Percentiles rank a stretch among this genome's conserved stretches.
These are phyloP conservation scores for Rhizopus arrhizus DNA, from an alignment of 371 early-diverging fungal genomes.

Conservation along the genomic window DNA sequence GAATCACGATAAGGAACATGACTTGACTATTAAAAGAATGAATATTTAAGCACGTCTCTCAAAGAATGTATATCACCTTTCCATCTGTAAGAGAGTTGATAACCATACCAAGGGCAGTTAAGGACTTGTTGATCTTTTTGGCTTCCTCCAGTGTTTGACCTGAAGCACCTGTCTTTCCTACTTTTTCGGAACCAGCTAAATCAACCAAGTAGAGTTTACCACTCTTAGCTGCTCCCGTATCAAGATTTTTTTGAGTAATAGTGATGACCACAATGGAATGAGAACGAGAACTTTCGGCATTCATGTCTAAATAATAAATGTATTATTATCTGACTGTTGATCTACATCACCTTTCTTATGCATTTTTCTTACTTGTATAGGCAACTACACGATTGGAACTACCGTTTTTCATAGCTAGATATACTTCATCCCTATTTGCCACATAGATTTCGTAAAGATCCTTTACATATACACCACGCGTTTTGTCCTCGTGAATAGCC, in stretches of 20 bases:
- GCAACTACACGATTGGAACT: constrained; percentile 89
- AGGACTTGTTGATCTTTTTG: constrained; percentile 99
- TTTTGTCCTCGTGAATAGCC: constrained; percentile 94
- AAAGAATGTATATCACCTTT: constrained; percentile 55
- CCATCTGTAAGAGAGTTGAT: constrained; percentile 85
- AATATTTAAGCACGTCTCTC: no score
- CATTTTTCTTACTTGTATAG: constrained; percentile 66
- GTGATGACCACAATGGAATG: constrained; percentile 97
- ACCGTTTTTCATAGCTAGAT: constrained; percentile 93
- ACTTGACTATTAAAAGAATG: constrained; percentile 60
- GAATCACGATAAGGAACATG: constrained; percentile 99
- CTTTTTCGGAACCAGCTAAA: constrained; percentile 99
- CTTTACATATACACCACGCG: constrained; percentile 94
- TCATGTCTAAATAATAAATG: constrained; percentile 79
- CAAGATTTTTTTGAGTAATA: constrained; percentile 89
- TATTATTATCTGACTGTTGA: background rate
- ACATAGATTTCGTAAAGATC: constrained; percentile 94
- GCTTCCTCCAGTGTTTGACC: constrained; percentile 99
- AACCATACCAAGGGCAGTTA: constrained; percentile 94
- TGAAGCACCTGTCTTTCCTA: constrained; percentile 97
- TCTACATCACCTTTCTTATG: background rate
- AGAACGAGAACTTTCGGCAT: constrained; percentile 93
- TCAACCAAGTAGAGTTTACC: constrained; percentile 97
- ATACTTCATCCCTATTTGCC: constrained; percentile 90
- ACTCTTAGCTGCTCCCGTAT: constrained; percentile 86